Conservation (phyloP, 805 yeast species). For the Lachancea sp. region DNA sequence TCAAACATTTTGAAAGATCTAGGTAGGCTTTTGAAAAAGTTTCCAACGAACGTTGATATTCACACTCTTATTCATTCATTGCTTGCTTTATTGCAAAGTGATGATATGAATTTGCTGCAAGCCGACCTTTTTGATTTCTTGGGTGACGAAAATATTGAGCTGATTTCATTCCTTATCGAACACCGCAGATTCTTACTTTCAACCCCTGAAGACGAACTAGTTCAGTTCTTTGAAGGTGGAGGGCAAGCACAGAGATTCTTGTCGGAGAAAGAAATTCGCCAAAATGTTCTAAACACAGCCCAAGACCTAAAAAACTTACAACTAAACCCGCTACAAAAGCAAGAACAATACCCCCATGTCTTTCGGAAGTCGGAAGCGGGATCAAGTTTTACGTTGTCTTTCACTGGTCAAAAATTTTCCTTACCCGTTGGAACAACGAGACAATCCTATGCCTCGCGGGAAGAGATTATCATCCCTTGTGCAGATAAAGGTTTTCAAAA, state of each 20-base stretch:
- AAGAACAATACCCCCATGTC: constrained; percentile 76
- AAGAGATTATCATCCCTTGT: constrained; percentile 79
- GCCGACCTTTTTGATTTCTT: constrained; percentile 68
- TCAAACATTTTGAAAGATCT: constrained; percentile 18
- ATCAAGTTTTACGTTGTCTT: constrained; percentile 49
- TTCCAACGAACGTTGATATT: constrained; percentile 27
- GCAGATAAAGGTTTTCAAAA: constrained; percentile 42
- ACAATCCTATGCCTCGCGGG: constrained; percentile 53
- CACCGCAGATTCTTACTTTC: constrained; percentile 8
- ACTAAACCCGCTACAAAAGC: constrained; percentile 41
- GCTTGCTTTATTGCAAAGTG: constrained; percentile 34
- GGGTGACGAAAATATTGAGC: constrained; percentile 81
- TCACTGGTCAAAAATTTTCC: constrained; percentile 72
- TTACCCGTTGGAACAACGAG: constrained; percentile 79
- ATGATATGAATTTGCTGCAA: constrained; percentile 48
- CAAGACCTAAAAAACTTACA: constrained; percentile 43
- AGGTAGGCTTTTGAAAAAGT: constrained; percentile 11
- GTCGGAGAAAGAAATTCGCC: constrained; percentile 50
- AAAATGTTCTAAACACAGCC: constrained; percentile 46
- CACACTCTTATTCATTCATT: constrained; percentile 31
- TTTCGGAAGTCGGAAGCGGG: constrained; percentile 64
- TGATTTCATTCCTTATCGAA: constrained; percentile 45
- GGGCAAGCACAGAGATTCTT: constrained; percentile 31
- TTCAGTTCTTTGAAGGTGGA: not conserved
- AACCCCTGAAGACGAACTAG: constrained; percentile 1